phyloP scores from a whole-genome alignment of 208 protist species.

The Polymyxa betae region DNA sequence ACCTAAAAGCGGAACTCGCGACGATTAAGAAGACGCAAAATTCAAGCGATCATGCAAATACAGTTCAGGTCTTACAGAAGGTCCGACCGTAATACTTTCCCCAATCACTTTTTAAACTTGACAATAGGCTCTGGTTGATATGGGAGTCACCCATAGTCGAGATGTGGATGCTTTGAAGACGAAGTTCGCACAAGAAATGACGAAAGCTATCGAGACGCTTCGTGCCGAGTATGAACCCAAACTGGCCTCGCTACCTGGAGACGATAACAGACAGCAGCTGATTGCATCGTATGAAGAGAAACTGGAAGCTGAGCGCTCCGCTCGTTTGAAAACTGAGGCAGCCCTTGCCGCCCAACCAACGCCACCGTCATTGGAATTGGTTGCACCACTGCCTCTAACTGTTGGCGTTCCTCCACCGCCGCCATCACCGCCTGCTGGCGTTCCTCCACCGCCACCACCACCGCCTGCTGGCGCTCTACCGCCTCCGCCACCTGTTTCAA shows the following conservation, averaged over 20 bases:
- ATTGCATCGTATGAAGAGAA: not conserved
- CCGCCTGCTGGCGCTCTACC: not conserved
- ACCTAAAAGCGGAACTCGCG: not conserved
- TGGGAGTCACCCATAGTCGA: not conserved
- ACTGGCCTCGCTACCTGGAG: not conserved
- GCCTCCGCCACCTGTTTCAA: not conserved
- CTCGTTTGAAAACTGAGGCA: not conserved
- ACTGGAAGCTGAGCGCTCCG: not conserved
- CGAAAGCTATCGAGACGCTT: not conserved
- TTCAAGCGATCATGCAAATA: not conserved
- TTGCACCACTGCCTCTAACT: not conserved
- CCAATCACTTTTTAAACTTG: not conserved
- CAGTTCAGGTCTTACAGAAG: not conserved
- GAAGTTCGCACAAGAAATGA: not conserved
- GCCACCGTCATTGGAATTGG: not conserved
- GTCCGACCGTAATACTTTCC: not conserved
- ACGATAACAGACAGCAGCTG: not conserved
- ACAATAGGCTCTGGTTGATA: not conserved
- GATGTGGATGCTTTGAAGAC: not conserved
- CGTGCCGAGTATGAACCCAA: not conserved
- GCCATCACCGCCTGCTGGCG: not conserved
- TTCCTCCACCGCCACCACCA: slow-evolving; percentile 24
- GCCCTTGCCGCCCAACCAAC: not conserved
- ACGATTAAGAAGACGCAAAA: not conserved
- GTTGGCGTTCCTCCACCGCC: slow-evolving; percentile 6